These are phyloP conservation scores for Hypomyces rosellus DNA, from an alignment of 2,329 filamentous ascomycete genomes.

Conservation along the genomic window DNA sequence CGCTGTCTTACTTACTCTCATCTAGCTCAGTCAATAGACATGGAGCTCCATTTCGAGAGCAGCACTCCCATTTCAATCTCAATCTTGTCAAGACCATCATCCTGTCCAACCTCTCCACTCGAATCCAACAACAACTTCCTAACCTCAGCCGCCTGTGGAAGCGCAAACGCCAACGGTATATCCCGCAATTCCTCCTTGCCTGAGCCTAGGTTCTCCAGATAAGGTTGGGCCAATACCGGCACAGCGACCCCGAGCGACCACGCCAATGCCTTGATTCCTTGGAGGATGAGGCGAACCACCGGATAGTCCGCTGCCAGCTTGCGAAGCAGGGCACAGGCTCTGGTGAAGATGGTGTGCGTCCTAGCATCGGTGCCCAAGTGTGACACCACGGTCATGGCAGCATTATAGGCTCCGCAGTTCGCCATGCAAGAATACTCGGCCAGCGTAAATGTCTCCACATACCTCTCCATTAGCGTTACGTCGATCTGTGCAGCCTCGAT, in stretches of 20 bases:
- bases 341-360: conserved; percentile 10
- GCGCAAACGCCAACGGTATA: conserved; percentile 13
- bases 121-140: conserved; percentile 5
- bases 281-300: no score
- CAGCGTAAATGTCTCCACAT: no score
- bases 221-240: background rate
- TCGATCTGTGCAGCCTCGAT: no score
- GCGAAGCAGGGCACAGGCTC: conserved; percentile 7
- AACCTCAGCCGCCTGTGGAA: conserved; percentile 12
- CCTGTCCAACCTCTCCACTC: background rate
- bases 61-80: background rate
- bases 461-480: no score
- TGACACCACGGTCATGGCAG: conserved; percentile 9
- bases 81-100: background rate
- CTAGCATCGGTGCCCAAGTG: conserved; percentile 6
- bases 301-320: no score
- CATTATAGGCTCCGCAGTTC: conserved; percentile 13
- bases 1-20: no score
- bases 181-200: conserved; percentile 9
- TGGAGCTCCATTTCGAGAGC: no score
- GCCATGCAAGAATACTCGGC: conserved; percentile 13
- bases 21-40: no score
- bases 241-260: conserved; percentile 1
- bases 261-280: conserved; percentile 14
- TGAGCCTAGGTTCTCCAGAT: conserved; percentile 9